Evolutionary conservation across 768 basidiomycete species (phyloP).

Genomic region (Lentinus brumalis): DNA sequence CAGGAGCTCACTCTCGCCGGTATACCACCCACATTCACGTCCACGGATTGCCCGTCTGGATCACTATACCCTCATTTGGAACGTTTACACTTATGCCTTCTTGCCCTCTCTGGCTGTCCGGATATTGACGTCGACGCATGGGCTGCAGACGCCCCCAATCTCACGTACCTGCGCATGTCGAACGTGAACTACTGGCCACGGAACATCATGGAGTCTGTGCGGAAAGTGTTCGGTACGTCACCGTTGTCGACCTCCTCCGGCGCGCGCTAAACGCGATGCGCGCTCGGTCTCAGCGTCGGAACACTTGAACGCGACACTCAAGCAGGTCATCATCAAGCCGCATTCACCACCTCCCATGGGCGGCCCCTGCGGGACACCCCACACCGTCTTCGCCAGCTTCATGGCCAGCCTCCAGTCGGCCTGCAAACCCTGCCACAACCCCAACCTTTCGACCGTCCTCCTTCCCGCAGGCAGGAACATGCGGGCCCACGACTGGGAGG

Average conservation of each 20-base stretch:
- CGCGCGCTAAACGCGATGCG: background rate
- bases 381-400: background rate
- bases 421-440: background rate
- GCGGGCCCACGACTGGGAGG: background rate
- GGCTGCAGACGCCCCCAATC: background rate
- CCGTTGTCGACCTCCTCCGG: background rate
- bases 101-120: background rate
- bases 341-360: background rate
- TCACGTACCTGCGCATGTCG: background rate
- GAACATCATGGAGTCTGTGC: background rate
- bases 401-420: background rate
- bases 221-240: background rate
- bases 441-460: background rate
- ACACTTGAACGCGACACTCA: background rate
- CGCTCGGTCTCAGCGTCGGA: background rate
- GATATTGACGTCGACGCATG: background rate
- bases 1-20: background rate
- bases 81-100: background rate
- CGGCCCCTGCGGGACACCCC: background rate
- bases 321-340: background rate
- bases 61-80: background rate
- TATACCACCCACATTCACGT: background rate
- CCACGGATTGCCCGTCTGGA: background rate
- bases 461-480: background rate
- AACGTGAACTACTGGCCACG: background rate